Evolutionary conservation across 305 asterid genomes (phyloP).

Genomic region (Euphrasia arctica): DNA sequence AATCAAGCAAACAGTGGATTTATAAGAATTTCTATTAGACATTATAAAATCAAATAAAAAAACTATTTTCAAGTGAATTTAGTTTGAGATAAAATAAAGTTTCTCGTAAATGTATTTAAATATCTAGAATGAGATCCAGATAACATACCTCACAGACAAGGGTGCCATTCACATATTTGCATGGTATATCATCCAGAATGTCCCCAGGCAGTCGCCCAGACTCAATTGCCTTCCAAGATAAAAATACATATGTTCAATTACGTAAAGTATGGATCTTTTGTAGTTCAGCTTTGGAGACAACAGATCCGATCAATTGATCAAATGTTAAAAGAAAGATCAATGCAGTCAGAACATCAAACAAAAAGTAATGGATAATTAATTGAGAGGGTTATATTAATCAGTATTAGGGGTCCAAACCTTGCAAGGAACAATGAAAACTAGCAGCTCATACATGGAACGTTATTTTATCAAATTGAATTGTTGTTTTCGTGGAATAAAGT

Average conservation of each 20-base stretch:
- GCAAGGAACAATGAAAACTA: background rate
- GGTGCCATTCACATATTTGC: slow-evolving; percentile 79
- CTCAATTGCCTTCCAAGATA: slow-evolving; percentile 76
- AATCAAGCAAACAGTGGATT: slow-evolving; percentile 11
- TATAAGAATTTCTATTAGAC: background rate
- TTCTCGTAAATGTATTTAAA: background rate
- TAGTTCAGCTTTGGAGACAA: background rate
- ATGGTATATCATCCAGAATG: slow-evolving; percentile 87
- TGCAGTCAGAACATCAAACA: background rate
- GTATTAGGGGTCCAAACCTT: background rate
- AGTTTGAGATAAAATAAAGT: background rate
- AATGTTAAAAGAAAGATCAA: background rate
- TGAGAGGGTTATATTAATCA: background rate
- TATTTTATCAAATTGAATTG: background rate
- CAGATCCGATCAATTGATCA: background rate
- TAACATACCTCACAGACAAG: slow-evolving; percentile 78
- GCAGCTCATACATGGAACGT: background rate
- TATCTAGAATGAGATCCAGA: slow-evolving; percentile 6
- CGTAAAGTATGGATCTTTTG: slow-evolving; percentile 1
- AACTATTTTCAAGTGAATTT: background rate
- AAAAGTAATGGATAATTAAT: background rate
- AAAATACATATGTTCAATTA: slow-evolving; percentile 18
- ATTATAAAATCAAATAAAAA: background rate
- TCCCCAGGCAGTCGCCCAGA: slow-evolving; percentile 88
- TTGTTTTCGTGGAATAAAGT: background rate